Evolutionary conservation across 169 alveolate species (phyloP).

Genomic region (Theileria annulata): DNA sequence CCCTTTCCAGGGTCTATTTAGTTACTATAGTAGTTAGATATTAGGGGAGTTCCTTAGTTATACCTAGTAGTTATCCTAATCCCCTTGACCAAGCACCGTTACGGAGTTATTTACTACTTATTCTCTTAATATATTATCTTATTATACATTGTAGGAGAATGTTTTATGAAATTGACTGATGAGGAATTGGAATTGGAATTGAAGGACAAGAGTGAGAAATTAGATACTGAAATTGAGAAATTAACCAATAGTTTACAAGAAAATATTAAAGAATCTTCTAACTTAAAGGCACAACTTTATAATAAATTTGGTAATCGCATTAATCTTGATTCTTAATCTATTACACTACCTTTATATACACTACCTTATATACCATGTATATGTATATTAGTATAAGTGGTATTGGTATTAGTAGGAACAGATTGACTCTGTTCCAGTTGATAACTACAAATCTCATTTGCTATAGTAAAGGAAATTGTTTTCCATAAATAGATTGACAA

Average conservation of each 20-base stretch:
- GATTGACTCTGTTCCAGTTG: no score
- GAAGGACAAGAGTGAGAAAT: slow-evolving; percentile 12
- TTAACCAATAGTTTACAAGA: slow-evolving; percentile 12
- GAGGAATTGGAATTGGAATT: slow-evolving; percentile 30
- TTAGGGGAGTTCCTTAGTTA: no score
- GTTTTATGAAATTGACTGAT: slow-evolving; percentile 50
- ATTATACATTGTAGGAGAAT: slow-evolving; percentile 38
- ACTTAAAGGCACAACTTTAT: slow-evolving; percentile 51
- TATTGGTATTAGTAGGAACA: no score
- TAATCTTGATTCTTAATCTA: slow-evolving; percentile 52
- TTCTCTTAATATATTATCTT: neutral
- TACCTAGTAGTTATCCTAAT: neutral
- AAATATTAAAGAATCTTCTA: neutral
- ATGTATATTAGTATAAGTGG: no score
- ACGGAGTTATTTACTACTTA: no score
- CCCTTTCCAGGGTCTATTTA: no score
- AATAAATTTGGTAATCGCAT: slow-evolving; percentile 63
- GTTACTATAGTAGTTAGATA: no score
- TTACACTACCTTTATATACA: neutral
- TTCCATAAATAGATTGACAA: no score
- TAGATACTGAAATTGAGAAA: slow-evolving; percentile 26
- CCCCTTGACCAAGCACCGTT: no score
- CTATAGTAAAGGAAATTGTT: no score
- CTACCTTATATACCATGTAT: neutral
- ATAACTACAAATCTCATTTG: no score